phyloP scores from a whole-genome alignment of 306 rosid species.

The Fragaria nilgerrensis region DNA sequence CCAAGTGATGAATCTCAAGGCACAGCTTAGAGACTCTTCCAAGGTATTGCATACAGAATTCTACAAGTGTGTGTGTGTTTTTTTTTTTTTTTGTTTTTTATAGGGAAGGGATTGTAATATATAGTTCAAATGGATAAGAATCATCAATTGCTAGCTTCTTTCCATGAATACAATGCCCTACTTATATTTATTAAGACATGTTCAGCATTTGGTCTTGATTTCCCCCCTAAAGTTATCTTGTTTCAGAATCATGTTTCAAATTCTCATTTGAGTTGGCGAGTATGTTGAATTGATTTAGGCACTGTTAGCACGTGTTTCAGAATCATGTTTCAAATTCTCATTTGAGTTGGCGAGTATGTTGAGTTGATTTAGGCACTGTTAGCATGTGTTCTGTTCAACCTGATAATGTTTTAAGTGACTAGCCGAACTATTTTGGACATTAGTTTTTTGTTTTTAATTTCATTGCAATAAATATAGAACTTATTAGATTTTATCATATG shows the following conservation, averaged over 20 bases:
- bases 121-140: background rate
- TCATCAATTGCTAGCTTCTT: background rate
- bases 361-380: background rate
- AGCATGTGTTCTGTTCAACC: background rate
- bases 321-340: too few relatives aligned
- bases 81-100: background rate
- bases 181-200: background rate
- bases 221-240: background rate
- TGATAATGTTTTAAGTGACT: background rate
- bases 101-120: background rate
- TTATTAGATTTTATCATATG: background rate
- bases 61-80: background rate
- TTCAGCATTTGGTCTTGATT: background rate
- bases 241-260: too few relatives aligned
- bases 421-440: background rate
- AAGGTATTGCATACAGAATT: slow-evolving; percentile 58
- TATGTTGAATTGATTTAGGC: background rate
- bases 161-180: background rate
- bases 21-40: slow-evolving; percentile 87
- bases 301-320: background rate
- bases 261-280: too few relatives aligned
- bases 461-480: background rate
- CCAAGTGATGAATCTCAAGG: slow-evolving; percentile 85
- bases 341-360: too few relatives aligned
- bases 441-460: background rate